A percentile compares a stretch with the other conserved stretches of the same genome.
phyloP scores from a whole-genome alignment of 1,284 basidiomycete species.

The Ustilago loliicola region DNA sequence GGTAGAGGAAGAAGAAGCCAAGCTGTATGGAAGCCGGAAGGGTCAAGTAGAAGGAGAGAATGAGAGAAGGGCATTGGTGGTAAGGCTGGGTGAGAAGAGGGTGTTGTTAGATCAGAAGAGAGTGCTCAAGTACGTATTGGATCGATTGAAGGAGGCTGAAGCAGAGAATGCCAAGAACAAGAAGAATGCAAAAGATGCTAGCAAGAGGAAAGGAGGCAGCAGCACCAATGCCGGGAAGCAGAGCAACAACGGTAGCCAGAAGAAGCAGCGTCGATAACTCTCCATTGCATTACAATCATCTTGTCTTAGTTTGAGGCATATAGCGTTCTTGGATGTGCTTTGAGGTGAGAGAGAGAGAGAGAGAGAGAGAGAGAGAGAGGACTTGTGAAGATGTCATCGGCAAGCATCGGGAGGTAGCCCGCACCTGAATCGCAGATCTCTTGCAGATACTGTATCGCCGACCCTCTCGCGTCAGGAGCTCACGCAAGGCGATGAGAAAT shows the following conservation, averaged over 20 bases:
- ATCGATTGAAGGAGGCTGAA: conserved; percentile 33
- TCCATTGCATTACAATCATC: too few relatives aligned
- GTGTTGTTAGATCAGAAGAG: conserved; percentile 73
- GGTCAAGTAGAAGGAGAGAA: conserved; percentile 29
- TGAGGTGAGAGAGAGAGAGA: too few relatives aligned
- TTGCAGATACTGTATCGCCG: background rate
- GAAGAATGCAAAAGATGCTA: conserved; percentile 30
- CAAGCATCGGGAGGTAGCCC: too few relatives aligned
- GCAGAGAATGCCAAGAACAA: conserved; percentile 15
- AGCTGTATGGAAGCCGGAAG: conserved; percentile 68
- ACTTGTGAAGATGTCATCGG: too few relatives aligned
- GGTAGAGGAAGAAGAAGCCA: conserved; percentile 75
- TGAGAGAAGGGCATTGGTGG: conserved; percentile 77
- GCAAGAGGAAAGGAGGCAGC: conserved; percentile 21
- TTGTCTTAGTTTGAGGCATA: too few relatives aligned
- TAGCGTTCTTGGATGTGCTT: too few relatives aligned
- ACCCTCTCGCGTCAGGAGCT: background rate
- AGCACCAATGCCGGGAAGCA: conserved; percentile 11
- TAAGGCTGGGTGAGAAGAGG: conserved; percentile 84
- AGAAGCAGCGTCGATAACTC: conserved; percentile 35
- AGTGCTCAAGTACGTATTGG: conserved; percentile 46
- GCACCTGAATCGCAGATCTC: background rate
- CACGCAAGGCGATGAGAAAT: background rate
- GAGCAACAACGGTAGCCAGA: conserved; percentile 15
- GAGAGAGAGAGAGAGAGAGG: too few relatives aligned